Percentiles rank a stretch among this genome's conserved stretches.
Evolutionary conservation across 495 filamentous ascomycete species (phyloP).

Genomic region (Penicillium mononematosum): DNA sequence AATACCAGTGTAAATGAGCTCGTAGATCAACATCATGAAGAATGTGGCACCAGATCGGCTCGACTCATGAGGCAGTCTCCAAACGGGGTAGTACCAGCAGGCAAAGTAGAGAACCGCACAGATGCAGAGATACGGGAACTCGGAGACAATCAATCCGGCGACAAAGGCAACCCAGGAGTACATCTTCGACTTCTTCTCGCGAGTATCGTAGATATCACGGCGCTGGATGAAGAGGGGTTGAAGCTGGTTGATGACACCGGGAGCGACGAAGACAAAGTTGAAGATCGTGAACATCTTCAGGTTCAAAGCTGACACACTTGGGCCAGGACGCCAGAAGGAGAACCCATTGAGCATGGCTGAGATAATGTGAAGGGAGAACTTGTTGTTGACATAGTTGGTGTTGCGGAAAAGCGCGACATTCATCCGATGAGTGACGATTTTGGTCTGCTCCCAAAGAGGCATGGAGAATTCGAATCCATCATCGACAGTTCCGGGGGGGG

Average conservation of each 20-base stretch:
- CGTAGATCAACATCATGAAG: conserved; percentile 55
- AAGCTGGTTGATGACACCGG: conserved; percentile 51
- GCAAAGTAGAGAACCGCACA: conserved; percentile 49
- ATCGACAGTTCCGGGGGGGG: conserved; percentile 33
- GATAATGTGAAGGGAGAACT: conserved; percentile 46
- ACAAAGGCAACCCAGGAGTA: conserved; percentile 57
- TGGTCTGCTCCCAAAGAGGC: conserved; percentile 55
- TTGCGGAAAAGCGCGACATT: conserved; percentile 62
- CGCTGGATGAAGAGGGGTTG: conserved; percentile 54
- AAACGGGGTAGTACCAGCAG: conserved; percentile 52
- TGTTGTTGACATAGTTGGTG: conserved; percentile 64
- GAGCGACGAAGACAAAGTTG: conserved; percentile 50
- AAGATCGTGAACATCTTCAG: conserved; percentile 47
- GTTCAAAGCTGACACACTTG: conserved; percentile 29
- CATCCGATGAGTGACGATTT: conserved; percentile 56
- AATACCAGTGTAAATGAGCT: conserved; percentile 56
- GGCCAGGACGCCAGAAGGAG: conserved; percentile 39
- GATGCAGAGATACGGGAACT: conserved; percentile 53
- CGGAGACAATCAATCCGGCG: conserved; percentile 48
- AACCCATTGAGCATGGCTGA: conserved; percentile 42
- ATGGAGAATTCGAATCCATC: conserved; percentile 56
- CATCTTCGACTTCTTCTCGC: conserved; percentile 53
- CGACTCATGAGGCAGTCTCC: conserved; percentile 32
- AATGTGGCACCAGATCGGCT: conserved; percentile 53
- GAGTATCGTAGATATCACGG: conserved; percentile 51